These are phyloP conservation scores for Ophiocordyceps robertsii DNA, from an alignment of 2,329 filamentous ascomycete species.

Conservation along the genomic window DNA sequence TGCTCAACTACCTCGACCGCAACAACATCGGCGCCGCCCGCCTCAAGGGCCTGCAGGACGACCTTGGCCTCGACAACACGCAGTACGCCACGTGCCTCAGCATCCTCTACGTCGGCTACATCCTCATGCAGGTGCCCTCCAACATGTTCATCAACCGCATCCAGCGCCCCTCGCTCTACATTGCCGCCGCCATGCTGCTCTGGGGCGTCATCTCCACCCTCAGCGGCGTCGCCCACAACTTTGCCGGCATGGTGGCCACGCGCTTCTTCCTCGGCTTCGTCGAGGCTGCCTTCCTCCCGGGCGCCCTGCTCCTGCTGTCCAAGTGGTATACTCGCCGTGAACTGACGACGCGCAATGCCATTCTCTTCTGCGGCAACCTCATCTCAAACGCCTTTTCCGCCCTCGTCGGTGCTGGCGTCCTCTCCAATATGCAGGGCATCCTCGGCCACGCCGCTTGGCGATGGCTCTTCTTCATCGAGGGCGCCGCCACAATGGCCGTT, in stretches of 20 bases:
- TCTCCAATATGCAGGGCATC: conserved; percentile 42
- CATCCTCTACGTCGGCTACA: conserved; percentile 54
- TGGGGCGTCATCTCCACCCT: conserved; percentile 49
- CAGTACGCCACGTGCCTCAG: conserved; percentile 51
- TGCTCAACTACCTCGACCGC: conserved; percentile 57
- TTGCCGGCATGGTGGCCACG: conserved; percentile 37
- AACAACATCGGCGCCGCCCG: conserved; percentile 57
- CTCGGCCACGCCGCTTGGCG: conserved; percentile 43
- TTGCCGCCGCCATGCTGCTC: conserved; percentile 36
- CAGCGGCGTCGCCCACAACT: conserved; percentile 37
- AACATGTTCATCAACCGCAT: conserved; percentile 46
- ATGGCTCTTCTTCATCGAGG: conserved; percentile 50
- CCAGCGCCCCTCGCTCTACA: conserved; percentile 36
- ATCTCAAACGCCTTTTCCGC: conserved; percentile 48
- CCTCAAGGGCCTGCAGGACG: conserved; percentile 49
- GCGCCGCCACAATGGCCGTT: conserved; percentile 34
- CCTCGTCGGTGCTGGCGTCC: conserved; percentile 43
- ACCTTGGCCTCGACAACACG: conserved; percentile 39
- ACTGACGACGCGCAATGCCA: conserved; percentile 38
- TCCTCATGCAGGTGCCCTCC: conserved; percentile 48
- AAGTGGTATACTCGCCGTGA: conserved; percentile 55
- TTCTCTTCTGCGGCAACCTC: conserved; percentile 46
- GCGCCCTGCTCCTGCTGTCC: conserved; percentile 47
- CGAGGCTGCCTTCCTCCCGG: conserved; percentile 52
- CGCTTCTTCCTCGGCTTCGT: conserved; percentile 49